Conservation (phyloP, 2,329 filamentous ascomycete species). For the Alternaria ethzedia region DNA sequence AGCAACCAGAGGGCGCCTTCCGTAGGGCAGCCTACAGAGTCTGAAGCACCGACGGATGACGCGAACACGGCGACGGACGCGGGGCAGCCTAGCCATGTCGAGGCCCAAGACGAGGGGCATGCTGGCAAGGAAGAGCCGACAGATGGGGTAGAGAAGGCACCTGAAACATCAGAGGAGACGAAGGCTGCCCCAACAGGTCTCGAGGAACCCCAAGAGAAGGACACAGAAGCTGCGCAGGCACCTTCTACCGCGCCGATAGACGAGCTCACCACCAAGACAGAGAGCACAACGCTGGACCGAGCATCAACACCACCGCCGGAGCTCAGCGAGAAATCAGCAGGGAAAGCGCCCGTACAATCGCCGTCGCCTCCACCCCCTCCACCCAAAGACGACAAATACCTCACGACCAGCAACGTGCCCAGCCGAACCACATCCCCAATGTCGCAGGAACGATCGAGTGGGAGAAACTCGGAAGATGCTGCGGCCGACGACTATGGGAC, state of each 20-base stretch:
- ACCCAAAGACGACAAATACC: slow-evolving; percentile 60
- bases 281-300: slow-evolving; percentile 12
- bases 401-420: slow-evolving; percentile 50
- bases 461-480: slow-evolving; percentile 47
- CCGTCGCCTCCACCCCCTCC: slow-evolving; percentile 56
- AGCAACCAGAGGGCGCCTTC: background rate
- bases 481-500: slow-evolving; percentile 58
- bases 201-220: background rate
- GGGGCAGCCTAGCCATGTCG: slow-evolving; percentile 27
- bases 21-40: background rate
- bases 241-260: slow-evolving; percentile 18
- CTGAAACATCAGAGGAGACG: background rate
- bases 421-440: slow-evolving; percentile 46
- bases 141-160: background rate
- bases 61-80: slow-evolving; percentile 16
- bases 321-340: slow-evolving; percentile 29
- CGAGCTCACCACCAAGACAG: slow-evolving; percentile 26
- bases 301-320: slow-evolving; percentile 31
- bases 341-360: slow-evolving; percentile 40
- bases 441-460: slow-evolving; percentile 47
- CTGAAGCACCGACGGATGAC: background rate
- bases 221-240: slow-evolving; percentile 4
- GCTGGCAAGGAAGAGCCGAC: slow-evolving; percentile 2
- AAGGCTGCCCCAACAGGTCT: background rate
- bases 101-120: slow-evolving; percentile 12